phyloP scores from a whole-genome alignment of 2,329 filamentous ascomycete genomes.

The Pezicula neosporulosa region DNA sequence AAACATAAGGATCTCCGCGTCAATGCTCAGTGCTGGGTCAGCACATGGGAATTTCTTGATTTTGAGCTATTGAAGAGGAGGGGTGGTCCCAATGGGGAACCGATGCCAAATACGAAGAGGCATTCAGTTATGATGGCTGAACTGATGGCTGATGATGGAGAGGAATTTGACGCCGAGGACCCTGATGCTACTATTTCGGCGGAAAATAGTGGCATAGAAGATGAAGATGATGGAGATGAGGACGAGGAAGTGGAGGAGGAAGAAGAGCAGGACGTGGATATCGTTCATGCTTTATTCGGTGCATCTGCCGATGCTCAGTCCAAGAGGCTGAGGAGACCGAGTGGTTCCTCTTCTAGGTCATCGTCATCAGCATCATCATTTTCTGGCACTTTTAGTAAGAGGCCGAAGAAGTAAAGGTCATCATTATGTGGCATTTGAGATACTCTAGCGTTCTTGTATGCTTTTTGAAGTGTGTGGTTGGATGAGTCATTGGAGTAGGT shows the following conservation, averaged over 20 bases:
- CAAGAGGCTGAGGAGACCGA: background rate
- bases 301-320: no score
- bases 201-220: no score
- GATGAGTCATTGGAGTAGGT: no score
- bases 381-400: conserved; percentile 1
- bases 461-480: no score
- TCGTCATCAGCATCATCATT: conserved; percentile 2
- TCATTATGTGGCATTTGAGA: no score
- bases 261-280: no score
- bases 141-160: background rate
- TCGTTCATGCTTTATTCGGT: no score
- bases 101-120: background rate
- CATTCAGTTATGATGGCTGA: background rate
- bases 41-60: conserved; percentile 27
- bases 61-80: conserved; percentile 6
- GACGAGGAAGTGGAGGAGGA: no score
- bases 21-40: conserved; percentile 29
- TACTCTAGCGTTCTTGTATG: no score
- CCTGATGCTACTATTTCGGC: background rate
- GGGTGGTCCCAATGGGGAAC: conserved; percentile 1
- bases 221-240: no score
- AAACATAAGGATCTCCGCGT: conserved; percentile 30
- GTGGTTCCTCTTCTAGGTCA: conserved; percentile 2
- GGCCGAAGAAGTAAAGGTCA: no score
- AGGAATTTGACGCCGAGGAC: background rate